Percentiles rank a stretch among this genome's conserved stretches.
phyloP scores from a whole-genome alignment of 1,284 basidiomycete species.

The Cryptococcus jaspeensis region DNA sequence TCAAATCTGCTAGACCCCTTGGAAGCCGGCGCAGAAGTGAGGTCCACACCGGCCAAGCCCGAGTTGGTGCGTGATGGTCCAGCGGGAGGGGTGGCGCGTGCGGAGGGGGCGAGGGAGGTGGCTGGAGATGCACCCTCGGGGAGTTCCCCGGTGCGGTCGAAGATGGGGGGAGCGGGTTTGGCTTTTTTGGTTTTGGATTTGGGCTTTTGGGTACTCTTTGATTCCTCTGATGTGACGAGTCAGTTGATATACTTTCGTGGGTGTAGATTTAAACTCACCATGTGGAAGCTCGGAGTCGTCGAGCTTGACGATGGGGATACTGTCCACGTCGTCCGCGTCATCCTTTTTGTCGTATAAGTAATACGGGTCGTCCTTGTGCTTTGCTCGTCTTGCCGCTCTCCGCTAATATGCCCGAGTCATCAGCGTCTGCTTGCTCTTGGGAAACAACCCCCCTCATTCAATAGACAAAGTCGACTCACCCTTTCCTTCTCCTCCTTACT shows the following conservation, averaged over 20 bases:
- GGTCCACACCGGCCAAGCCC: conserved; percentile 45
- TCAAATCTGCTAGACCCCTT: conserved; percentile 54
- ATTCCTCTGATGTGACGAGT: not conserved
- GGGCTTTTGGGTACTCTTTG: conserved; percentile 6
- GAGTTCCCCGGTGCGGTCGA: conserved; percentile 83
- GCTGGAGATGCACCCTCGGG: conserved; percentile 60
- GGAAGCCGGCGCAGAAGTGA: conserved; percentile 5
- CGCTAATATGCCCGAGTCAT: conserved; percentile 54
- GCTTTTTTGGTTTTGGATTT: conserved; percentile 9
- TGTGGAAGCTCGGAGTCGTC: conserved; percentile 53
- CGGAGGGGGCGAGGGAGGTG: conserved; percentile 21
- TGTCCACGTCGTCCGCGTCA: conserved; percentile 62
- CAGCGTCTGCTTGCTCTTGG: conserved; percentile 2
- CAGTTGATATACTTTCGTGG: not conserved
- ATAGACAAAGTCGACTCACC: conserved; percentile 30
- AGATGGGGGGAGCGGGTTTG: conserved; percentile 36
- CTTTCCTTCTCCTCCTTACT: conserved; percentile 39
- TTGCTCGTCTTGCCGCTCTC: conserved; percentile 69
- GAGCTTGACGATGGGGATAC: conserved; percentile 77
- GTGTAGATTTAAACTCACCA: not conserved
- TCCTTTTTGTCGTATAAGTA: conserved; percentile 66
- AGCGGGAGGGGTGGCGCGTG: conserved; percentile 7
- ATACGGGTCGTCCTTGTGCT: conserved; percentile 78
- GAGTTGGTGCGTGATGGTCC: conserved; percentile 15
- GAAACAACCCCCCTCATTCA: not conserved